Evolutionary conservation across 495 filamentous ascomycete genomes (phyloP), one percentile per base, ranked within the genome.

Genomic region (Talaromyces borbonicus): DNA sequence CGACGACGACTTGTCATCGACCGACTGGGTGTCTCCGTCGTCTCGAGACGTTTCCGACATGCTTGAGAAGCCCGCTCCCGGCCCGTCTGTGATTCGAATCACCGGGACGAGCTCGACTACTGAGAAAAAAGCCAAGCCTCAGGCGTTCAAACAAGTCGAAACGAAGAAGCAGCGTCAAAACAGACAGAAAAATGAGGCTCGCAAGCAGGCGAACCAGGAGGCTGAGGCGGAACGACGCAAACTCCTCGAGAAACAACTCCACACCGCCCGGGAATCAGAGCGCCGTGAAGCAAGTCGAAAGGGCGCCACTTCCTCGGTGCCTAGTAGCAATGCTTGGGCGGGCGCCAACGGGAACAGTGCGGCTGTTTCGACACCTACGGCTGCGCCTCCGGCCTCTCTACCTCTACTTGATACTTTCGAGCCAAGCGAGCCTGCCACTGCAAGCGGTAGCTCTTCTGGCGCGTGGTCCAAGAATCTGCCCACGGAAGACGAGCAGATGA

Each of bases 121-220:
- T 53, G 62, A 77, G 35, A 83, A 81, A 68, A 75, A 81, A 61
- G 66, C 73, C 57, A 84, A 83, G 69, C 53, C 68, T 46, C 69
- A 74, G 56, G 72, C 75, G 56, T 66, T 65, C 59, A 66, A 71
- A 57, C 59, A 64, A 43, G 73, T 71, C 9, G 84, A 90, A 66
- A 84, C 81, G 20, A 93, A 95, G 81, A 95, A 93, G 73, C 85
- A 90, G 67, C 80, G 88, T 40, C 86, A 92, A 68, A 85, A 92
- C 65, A 75, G 78, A 27, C 72, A 79, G 60, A 95, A 90, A 75
- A 79, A 74, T 41, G 87, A 93, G 65, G 78, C 75, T 32, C 74
- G 76, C 45, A 86, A 86, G 70, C 63, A 72, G 33, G 64, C 74
- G 37, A 81, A 85, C 20, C 83, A 85, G 62, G 79, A 81, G 48